Base-by-base conservation (phyloP, 257 asterid species). In the Solanum sitiens region DNA sequence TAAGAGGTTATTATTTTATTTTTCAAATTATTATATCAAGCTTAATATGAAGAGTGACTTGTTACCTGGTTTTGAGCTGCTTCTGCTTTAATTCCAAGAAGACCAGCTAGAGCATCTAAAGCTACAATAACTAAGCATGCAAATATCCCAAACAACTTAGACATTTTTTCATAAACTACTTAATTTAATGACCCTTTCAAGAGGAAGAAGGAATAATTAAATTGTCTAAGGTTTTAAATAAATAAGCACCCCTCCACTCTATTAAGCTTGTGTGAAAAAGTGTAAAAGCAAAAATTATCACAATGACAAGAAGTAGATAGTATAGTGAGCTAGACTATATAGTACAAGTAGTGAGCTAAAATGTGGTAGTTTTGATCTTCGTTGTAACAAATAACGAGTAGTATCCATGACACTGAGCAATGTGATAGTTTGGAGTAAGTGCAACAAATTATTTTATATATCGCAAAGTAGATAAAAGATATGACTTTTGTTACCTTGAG, bases 71-170 rank as follows among this genome's bases (percentile, higher is more conserved):
- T 92, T 91, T 95, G 98, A 83, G 98, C 96, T 32, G 91, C 95
- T 88, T 96, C 98, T 6, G 97, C 98, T 87, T 92, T 94, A 87
- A 95, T 91, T 8, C 97, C 98, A 53, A 96, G 95, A 86, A 95
- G 91, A 77, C 96, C 96, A 13, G 98, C 97, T 35, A 88, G 79
- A 84, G 92, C 93, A 92, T 96, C 99, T 92, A 94, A 75, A 70
- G 94, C 95, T 65, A 96, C 91, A 7, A 96, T 93, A 88, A 96
- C 73, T 68, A 95, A 67, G 83, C 98, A 95, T 25, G 93, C 94
- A 85, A 92, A 86, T 35, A 95, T 87, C 33, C 97, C 97, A 42
- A 93, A 37, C 3, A 86, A 14, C 87, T 92, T 96, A 8, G 86
- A 89, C 99, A 94, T 95, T 90, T 89, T 87, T 80, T n/a, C 11